phyloP scores from a whole-genome alignment of 192 early-diverging fungal species.

The Umbelopsis vinacea region DNA sequence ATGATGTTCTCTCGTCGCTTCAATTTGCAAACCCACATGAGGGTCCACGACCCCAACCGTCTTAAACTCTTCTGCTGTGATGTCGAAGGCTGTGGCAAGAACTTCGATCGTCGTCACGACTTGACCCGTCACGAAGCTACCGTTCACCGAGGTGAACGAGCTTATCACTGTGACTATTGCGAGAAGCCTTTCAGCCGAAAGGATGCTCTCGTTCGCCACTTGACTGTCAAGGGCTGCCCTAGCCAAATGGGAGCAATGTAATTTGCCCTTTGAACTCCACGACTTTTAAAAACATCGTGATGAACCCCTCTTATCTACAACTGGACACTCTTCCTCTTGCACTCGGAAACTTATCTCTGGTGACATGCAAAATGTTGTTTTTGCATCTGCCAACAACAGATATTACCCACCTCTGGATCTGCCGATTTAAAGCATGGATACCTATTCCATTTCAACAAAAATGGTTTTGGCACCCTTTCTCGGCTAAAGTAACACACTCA shows the following conservation, averaged over 20 bases:
- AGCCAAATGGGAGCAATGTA: conserved; percentile 2
- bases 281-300: conserved; percentile 5
- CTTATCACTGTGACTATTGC: conserved; percentile 58
- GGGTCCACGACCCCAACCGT: conserved; percentile 67
- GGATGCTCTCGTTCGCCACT: conserved; percentile 68
- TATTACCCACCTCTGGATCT: conserved; percentile 22
- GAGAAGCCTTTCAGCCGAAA: conserved; percentile 66
- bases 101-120: conserved; percentile 80
- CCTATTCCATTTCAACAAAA: neutral
- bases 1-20: conserved; percentile 54
- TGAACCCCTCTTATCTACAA: conserved; percentile 3
- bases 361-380: neutral
- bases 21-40: conserved; percentile 79
- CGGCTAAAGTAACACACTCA: neutral
- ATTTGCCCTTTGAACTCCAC: conserved; percentile 4
- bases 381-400: conserved; percentile 8
- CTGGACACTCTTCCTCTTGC: conserved; percentile 23
- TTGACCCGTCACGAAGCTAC: conserved; percentile 67
- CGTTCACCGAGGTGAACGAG: conserved; percentile 66
- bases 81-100: conserved; percentile 54
- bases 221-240: conserved; percentile 17
- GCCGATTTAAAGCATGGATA: conserved; percentile 9
- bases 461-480: neutral
- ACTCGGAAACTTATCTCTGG: conserved; percentile 25
- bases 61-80: conserved; percentile 64